A percentile compares a stretch with the other conserved stretches of the same genome.
These are phyloP conservation scores for Populus simonii DNA, from an alignment of 345 rosid genomes.

Conservation along the genomic window DNA sequence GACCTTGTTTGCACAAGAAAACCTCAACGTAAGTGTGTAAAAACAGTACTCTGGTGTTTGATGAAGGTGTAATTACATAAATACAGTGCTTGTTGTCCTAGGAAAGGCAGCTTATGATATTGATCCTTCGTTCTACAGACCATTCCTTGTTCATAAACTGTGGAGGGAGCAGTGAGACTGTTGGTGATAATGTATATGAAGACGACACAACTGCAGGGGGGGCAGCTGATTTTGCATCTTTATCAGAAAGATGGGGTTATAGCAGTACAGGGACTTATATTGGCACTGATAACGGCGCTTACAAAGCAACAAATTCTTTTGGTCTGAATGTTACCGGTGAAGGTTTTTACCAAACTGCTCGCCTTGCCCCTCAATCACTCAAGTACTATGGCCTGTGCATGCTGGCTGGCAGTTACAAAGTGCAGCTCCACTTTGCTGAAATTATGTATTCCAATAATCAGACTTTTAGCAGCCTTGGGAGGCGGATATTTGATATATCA, in stretches of 20 bases:
- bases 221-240: constrained; percentile 33
- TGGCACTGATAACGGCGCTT: neutral
- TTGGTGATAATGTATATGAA: constrained; percentile 36
- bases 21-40: constrained; percentile 40
- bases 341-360: constrained; percentile 52
- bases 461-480: constrained; percentile 60
- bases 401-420: constrained; percentile 53
- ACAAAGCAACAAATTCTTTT: constrained; percentile 27
- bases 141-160: constrained; percentile 74
- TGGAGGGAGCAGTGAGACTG: constrained; percentile 39
- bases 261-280: constrained; percentile 66
- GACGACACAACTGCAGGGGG: constrained; percentile 39
- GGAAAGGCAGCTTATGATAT: neutral
- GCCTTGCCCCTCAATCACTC: constrained; percentile 69
- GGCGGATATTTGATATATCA: constrained; percentile 66
- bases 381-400: constrained; percentile 79
- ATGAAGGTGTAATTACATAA: neutral
- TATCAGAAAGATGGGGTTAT: constrained; percentile 52
- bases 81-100: neutral
- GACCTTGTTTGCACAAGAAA: constrained; percentile 57
- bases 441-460: constrained; percentile 55
- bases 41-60: neutral
- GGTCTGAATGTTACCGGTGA: constrained; percentile 32
- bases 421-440: constrained; percentile 83
- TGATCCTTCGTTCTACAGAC: constrained; percentile 33